Percentiles rank a stretch among this genome's conserved stretches.
phyloP scores from a whole-genome alignment of 345 rosid genomes.

The Melastoma malabathricum region DNA sequence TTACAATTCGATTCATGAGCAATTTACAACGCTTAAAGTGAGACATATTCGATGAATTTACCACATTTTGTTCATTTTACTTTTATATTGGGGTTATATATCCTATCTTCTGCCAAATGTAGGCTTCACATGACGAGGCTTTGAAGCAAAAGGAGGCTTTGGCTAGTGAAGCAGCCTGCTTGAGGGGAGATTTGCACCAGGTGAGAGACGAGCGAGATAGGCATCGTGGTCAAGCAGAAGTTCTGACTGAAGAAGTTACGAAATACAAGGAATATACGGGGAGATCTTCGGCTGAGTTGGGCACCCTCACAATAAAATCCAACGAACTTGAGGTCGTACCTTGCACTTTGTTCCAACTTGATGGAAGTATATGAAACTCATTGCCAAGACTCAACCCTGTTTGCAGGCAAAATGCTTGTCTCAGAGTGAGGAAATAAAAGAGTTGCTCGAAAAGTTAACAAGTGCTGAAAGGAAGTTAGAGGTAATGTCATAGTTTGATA shows the following conservation, averaged over 20 bases:
- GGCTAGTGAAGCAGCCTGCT: constrained; percentile 48
- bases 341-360: not conserved
- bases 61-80: no score
- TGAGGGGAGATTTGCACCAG: constrained; percentile 57
- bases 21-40: constrained; percentile 60
- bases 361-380: no score
- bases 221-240: constrained; percentile 37
- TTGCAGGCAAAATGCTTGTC: constrained; percentile 55
- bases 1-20: constrained; percentile 57
- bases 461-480: constrained; percentile 51
- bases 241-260: constrained; percentile 34
- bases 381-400: constrained; percentile 10
- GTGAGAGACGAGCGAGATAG: constrained; percentile 57
- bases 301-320: constrained; percentile 37
- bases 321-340: constrained; percentile 61
- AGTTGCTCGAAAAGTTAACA: constrained; percentile 51
- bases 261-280: constrained; percentile 45
- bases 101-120: no score
- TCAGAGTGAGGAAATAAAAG: constrained; percentile 51
- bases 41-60: constrained; percentile 8
- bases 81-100: no score
- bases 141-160: constrained; percentile 55
- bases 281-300: constrained; percentile 13
- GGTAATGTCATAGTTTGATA: constrained; percentile 21
- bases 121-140: constrained; percentile 73